A percentile compares a stretch with the other conserved stretches of the same genome.
Evolutionary conservation across 345 rosid species (phyloP).

Genomic region (Bruguiera gymnorhiza): DNA sequence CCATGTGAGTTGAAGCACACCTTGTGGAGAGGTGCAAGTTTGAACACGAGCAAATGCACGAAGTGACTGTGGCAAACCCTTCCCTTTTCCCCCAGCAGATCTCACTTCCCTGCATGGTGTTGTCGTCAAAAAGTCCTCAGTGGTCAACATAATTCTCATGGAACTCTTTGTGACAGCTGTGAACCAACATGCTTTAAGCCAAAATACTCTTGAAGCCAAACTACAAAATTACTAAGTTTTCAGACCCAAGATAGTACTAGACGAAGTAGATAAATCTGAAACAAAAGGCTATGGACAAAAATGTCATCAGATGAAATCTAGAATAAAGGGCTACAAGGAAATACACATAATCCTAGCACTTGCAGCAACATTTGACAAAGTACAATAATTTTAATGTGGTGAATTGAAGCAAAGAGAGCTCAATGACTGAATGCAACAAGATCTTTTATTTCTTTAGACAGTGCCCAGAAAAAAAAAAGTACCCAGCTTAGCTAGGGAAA

Average conservation of each 20-base stretch:
- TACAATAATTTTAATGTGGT: background rate
- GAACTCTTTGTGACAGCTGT: background rate
- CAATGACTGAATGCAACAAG: background rate
- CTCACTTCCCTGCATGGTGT: conserved; percentile 59
- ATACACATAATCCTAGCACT: background rate
- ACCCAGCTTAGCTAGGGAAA: too few species aligned
- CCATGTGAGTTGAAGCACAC: conserved; percentile 29
- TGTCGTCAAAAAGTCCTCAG: conserved; percentile 15
- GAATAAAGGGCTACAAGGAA: background rate
- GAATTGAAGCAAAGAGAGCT: background rate
- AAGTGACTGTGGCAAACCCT: conserved; percentile 76
- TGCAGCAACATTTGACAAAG: background rate
- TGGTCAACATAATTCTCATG: background rate
- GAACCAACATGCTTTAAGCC: background rate
- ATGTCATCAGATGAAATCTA: too few species aligned
- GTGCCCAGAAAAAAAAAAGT: too few species aligned
- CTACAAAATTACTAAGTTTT: background rate
- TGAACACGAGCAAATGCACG: conserved; percentile 82
- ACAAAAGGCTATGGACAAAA: too few species aligned
- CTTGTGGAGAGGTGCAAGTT: conserved; percentile 51
- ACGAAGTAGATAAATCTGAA: too few species aligned
- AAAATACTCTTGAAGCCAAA: background rate
- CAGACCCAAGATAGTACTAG: background rate
- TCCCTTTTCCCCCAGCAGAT: conserved; percentile 67
- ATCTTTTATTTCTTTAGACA: background rate